Conservation (phyloP, 2,329 filamentous ascomycete genomes). For the Zelopaecilomyces penicillatus region DNA sequence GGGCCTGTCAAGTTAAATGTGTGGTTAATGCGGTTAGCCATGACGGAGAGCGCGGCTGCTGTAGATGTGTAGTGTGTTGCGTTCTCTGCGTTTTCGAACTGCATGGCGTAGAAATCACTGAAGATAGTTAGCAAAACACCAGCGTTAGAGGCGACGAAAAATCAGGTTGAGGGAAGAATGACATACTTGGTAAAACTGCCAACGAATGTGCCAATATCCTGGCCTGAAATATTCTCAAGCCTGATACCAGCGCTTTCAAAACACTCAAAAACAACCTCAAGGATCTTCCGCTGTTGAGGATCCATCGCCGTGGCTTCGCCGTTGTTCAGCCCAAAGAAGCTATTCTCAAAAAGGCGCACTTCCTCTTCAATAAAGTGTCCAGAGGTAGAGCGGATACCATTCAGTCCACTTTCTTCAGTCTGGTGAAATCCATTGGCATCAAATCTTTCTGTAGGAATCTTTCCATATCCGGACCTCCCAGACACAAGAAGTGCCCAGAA, state of each 20-base stretch:
- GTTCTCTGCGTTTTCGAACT: too few species aligned
- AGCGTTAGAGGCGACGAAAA: too few species aligned
- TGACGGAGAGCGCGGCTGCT: slow-evolving; percentile 13
- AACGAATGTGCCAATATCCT: slow-evolving; percentile 24
- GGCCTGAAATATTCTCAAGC: slow-evolving; percentile 20
- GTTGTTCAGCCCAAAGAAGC: background rate
- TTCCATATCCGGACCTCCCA: too few species aligned
- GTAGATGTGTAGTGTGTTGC: background rate
- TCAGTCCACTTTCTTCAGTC: too few species aligned
- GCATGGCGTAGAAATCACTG: too few species aligned
- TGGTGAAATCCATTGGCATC: too few species aligned
- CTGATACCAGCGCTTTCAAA: slow-evolving; percentile 28
- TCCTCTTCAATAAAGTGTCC: background rate
- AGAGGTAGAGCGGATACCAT: too few species aligned
- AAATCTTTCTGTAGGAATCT: too few species aligned
- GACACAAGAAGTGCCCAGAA: too few species aligned
- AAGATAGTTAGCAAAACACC: too few species aligned
- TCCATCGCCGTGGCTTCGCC: background rate
- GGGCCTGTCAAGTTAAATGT: slow-evolving; percentile 29
- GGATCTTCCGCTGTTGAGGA: background rate
- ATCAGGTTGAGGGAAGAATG: too few species aligned
- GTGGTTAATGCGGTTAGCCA: slow-evolving; percentile 28
- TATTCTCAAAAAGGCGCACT: background rate
- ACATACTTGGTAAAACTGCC: slow-evolving; percentile 18
- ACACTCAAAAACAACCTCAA: slow-evolving; percentile 25